Evolutionary conservation across 768 basidiomycete genomes (phyloP).

Genomic region (Phaffia tasmanica): DNA sequence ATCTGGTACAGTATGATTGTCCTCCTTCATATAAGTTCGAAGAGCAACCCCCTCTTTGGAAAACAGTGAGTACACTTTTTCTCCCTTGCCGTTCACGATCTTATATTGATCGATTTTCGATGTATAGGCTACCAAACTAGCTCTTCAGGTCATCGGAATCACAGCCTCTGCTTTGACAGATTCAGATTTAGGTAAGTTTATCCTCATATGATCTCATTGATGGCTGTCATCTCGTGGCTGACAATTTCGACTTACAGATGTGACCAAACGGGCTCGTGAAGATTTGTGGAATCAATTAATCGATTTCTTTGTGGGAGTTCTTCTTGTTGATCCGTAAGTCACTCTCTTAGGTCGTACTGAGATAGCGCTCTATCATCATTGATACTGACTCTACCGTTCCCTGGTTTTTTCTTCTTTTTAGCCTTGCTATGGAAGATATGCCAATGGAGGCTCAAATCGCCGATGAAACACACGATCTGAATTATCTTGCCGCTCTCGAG

Average conservation of each 20-base stretch:
- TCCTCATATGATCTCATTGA: background rate
- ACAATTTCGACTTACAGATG: conserved; percentile 38
- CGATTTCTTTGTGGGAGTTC: conserved; percentile 67
- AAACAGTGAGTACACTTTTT: conserved; percentile 71
- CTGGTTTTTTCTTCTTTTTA: background rate
- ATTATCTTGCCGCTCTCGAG: conserved; percentile 27
- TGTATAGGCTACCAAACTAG: conserved; percentile 7
- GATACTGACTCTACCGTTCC: background rate
- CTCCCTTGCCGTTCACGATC: conserved; percentile 42
- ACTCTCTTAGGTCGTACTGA: background rate
- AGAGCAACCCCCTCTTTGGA: conserved; percentile 82
- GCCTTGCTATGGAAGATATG: conserved; percentile 4
- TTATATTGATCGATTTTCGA: conserved; percentile 32
- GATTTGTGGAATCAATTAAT: conserved; percentile 76
- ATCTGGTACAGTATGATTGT: conserved; percentile 95
- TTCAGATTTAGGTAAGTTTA: background rate
- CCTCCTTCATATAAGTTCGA: conserved; percentile 78
- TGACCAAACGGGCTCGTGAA: conserved; percentile 57
- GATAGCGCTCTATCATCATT: background rate
- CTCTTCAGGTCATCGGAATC: conserved; percentile 10
- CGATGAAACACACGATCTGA: conserved; percentile 33
- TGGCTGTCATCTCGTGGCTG: background rate
- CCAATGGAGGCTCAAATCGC: conserved; percentile 18
- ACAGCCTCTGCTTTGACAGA: background rate
- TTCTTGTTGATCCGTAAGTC: conserved; percentile 71